Base-by-base conservation (phyloP, 2,329 filamentous ascomycete genomes). In the Fusarium sp. region DNA sequence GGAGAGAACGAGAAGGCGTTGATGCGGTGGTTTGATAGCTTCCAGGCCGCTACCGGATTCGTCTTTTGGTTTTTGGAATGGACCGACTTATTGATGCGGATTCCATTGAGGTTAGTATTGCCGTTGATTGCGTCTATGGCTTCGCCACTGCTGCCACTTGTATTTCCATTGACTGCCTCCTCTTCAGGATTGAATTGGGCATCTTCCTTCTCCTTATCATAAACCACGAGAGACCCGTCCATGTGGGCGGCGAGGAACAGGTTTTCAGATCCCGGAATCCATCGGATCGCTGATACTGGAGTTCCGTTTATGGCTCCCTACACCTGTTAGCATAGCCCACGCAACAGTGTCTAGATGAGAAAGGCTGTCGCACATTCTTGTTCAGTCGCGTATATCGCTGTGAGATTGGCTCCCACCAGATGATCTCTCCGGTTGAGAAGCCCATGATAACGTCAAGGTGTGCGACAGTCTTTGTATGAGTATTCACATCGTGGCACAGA, bases 401-500 rank as follows among this genome's bases (percentile, higher is more conserved):
- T 42, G 95, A 96, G 79, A 98, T 94, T 13, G 97, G 95, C 83
- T 99, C 97, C 87, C 97, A 98, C 97, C 97, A 99, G 71, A 99
- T 96, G 57, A 99, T 95, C 82, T 99, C 97, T 42, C 95, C 95
- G 0, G 95, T 97, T 8, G 96, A 98, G 79, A 98, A 98, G 1
- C 97, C 97, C 91, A 99, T 94, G 66, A 98, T 91, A 22, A 99
- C 88, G 81, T 99, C 97, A 47, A 99, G 88, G 80, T 98, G 96
- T 6, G 89, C 91, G 5, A 89, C 81, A 60, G 91, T 92, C 83
- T 96, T 98, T 13, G 95, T 98, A 64, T 94, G 81, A 50, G 90
- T 85, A 80, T 99, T 98, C 47, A 98, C 91, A 82, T 98, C 96
- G 81, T 99, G 97, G 77, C 95, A 98, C 50, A 98, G 86, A 79